A percentile compares a stretch with the other conserved stretches of the same genome.
Evolutionary conservation across 306 rosid genomes (phyloP).

Genomic region (Psophocarpus tetragonolobus): DNA sequence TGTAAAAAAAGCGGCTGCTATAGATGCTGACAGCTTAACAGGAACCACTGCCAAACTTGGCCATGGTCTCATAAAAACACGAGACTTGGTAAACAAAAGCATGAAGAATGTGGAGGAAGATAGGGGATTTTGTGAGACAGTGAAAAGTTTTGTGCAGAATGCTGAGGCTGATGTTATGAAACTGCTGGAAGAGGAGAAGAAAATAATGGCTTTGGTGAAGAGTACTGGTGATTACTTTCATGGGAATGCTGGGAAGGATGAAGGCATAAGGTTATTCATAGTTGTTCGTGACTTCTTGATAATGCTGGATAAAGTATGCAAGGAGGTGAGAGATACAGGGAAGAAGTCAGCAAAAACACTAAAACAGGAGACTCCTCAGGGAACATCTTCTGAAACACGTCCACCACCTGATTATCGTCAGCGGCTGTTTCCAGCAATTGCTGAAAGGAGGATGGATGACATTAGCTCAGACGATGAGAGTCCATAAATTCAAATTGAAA

Average conservation of each 20-base stretch:
- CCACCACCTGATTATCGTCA: slow-evolving; percentile 55
- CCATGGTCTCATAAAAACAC: slow-evolving; percentile 48
- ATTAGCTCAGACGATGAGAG: slow-evolving; percentile 89
- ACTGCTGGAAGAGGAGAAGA: slow-evolving; percentile 81
- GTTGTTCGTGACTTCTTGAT: slow-evolving; percentile 80
- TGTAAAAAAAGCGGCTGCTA: slow-evolving; percentile 72
- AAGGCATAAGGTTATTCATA: slow-evolving; percentile 76
- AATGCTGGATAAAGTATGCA: slow-evolving; percentile 81
- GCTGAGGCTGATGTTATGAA: slow-evolving; percentile 63
- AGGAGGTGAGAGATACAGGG: slow-evolving; percentile 58
- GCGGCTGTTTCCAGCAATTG: slow-evolving; percentile 73
- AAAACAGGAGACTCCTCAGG: slow-evolving; percentile 50
- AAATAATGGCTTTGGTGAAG: slow-evolving; percentile 77
- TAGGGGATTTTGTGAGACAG: slow-evolving; percentile 52
- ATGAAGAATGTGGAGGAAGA: slow-evolving; percentile 52
- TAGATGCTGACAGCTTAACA: slow-evolving; percentile 79
- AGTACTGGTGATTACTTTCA: slow-evolving; percentile 94
- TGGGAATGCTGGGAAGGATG: slow-evolving; percentile 78
- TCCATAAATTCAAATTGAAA: slow-evolving; percentile 52
- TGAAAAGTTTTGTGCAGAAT: slow-evolving; percentile 62
- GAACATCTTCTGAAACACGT: slow-evolving; percentile 44
- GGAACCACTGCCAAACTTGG: slow-evolving; percentile 80
- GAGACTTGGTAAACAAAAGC: slow-evolving; percentile 53
- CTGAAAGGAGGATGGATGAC: slow-evolving; percentile 61
- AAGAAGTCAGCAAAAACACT: slow-evolving; percentile 44